phyloP scores from a whole-genome alignment of 176 grass and related monocot genomes.

The Phoenix roebelenii region DNA sequence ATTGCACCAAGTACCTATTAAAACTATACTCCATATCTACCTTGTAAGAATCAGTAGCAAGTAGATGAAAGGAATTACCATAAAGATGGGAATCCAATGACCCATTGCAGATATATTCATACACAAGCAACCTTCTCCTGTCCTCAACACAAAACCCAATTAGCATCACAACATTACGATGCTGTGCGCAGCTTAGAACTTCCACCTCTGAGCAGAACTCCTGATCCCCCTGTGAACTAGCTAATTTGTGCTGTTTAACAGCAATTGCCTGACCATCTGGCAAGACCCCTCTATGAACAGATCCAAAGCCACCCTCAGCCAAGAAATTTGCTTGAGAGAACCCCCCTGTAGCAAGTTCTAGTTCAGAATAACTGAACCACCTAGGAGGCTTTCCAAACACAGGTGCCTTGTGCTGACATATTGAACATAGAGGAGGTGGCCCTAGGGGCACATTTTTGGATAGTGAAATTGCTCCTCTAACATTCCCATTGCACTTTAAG shows the following conservation, averaged over 20 bases:
- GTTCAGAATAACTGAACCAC: slow-evolving; percentile 93
- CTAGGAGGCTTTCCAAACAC: slow-evolving; percentile 92
- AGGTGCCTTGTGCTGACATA: slow-evolving; percentile 96
- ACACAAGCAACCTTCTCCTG: slow-evolving; percentile 88
- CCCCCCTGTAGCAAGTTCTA: slow-evolving; percentile 83
- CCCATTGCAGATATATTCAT: slow-evolving; percentile 98
- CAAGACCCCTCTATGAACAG: slow-evolving; percentile 86
- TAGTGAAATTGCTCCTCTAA: slow-evolving; percentile 83
- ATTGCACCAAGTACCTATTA: no score
- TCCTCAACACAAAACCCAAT: slow-evolving; percentile 99
- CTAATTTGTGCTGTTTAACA: slow-evolving; percentile 98
- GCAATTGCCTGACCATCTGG: slow-evolving; percentile 94
- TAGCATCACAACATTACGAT: slow-evolving; percentile 97
- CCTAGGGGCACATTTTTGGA: slow-evolving; percentile 69
- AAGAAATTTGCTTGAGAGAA: slow-evolving; percentile 96
- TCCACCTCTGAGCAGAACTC: slow-evolving; percentile 99
- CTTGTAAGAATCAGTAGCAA: no score
- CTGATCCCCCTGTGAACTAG: slow-evolving; percentile 87
- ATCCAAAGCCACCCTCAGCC: slow-evolving; percentile 98
- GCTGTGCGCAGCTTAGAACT: slow-evolving; percentile 96
- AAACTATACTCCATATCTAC: no score
- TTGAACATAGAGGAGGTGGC: slow-evolving; percentile 89
- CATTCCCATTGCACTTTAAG: slow-evolving; percentile 72
- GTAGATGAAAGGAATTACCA: slow-evolving; percentile 36
- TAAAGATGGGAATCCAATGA: slow-evolving; percentile 98